A percentile compares a stretch with the other conserved stretches of the same genome.
Conservation (phyloP, 371 early-diverging fungal species). For the Cokeromyces recurvatus region DNA sequence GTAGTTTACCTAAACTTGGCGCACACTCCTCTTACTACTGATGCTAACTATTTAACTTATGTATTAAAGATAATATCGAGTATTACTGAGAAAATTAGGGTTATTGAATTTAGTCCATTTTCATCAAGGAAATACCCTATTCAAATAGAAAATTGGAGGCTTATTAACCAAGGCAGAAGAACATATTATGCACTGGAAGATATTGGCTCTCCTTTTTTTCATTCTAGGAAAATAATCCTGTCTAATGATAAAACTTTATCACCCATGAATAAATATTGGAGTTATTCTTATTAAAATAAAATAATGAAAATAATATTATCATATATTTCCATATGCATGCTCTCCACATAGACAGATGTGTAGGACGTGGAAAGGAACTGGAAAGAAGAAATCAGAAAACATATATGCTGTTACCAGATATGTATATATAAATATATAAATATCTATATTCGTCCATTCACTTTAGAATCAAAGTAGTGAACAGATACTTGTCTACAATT, state of each 20-base stretch:
- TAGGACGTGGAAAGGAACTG: no score
- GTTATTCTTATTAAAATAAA: slow-evolving; percentile 20
- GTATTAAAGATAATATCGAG: slow-evolving; percentile 3
- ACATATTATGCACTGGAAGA: slow-evolving; percentile 18
- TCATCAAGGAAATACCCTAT: background rate
- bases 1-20: slow-evolving; percentile 13
- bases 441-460: no score
- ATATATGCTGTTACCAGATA: no score
- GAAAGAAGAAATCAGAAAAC: no score
- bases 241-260: slow-evolving; percentile 8
- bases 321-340: no score
- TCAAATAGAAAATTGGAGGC: no score
- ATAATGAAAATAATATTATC: no score
- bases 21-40: slow-evolving; percentile 5
- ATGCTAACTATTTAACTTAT: slow-evolving; percentile 1
- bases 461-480: no score
- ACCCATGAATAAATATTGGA: slow-evolving; percentile 33
- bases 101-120: slow-evolving; percentile 19
- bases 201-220: slow-evolving; percentile 20
- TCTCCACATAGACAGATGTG: no score
- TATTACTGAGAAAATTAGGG: slow-evolving; percentile 1
- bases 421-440: no score
- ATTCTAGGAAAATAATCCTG: slow-evolving; percentile 31
- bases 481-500: no score
- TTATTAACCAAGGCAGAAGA: slow-evolving; percentile 8